Percentiles rank a stretch among this genome's conserved stretches.
Evolutionary conservation across 2,329 filamentous ascomycete species (phyloP).

Genomic region (Trichoderma sp.): DNA sequence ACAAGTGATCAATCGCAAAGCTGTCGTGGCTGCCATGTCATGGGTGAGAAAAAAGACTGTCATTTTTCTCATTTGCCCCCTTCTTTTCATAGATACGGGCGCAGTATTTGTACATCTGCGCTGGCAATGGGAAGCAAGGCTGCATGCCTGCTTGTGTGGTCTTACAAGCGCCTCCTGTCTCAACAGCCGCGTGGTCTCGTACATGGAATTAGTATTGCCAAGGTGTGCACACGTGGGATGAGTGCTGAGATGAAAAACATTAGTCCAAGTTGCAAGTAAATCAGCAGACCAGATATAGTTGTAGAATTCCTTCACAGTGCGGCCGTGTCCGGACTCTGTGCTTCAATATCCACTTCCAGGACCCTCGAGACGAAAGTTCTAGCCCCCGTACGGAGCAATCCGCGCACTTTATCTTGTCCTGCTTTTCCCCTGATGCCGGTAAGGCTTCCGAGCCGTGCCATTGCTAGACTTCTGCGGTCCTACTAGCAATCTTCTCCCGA

Average conservation of each 20-base stretch:
- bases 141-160: background rate
- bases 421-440: background rate
- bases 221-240: slow-evolving; percentile 1
- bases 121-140: background rate
- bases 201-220: background rate
- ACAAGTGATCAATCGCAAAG: slow-evolving; percentile 17
- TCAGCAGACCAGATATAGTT: background rate
- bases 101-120: background rate
- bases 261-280: background rate
- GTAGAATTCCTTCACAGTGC: slow-evolving; percentile 8
- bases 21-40: background rate
- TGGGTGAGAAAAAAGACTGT: background rate
- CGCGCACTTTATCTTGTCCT: background rate
- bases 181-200: background rate
- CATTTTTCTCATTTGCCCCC: background rate
- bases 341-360: background rate
- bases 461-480: background rate
- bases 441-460: slow-evolving; percentile 16
- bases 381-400: background rate
- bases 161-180: background rate
- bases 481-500: background rate
- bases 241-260: background rate
- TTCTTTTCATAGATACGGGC: background rate
- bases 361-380: background rate
- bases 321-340: background rate